These are phyloP conservation scores for Gelatoporia subvermispora DNA, from an alignment of 768 basidiomycete genomes.

Conservation along the genomic window DNA sequence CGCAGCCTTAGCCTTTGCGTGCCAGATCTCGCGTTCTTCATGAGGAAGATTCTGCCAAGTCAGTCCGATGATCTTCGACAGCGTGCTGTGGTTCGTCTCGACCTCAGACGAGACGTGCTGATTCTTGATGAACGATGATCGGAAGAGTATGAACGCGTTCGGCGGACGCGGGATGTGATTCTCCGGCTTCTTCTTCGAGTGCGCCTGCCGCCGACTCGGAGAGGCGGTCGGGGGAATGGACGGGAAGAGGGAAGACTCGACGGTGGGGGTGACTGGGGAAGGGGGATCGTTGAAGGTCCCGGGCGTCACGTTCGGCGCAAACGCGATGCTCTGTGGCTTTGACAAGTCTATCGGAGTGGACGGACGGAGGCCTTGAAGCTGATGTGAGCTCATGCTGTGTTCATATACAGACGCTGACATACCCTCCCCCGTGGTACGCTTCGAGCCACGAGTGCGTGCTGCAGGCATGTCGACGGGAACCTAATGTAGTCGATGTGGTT, in stretches of 20 bases:
- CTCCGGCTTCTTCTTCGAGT: slow-evolving; percentile 66
- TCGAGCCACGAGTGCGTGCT: slow-evolving; percentile 13
- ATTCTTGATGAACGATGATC: slow-evolving; percentile 75
- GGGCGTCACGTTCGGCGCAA: slow-evolving; percentile 55
- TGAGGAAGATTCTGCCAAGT: slow-evolving; percentile 78
- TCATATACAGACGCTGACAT: not conserved
- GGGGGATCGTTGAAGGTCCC: slow-evolving; percentile 50
- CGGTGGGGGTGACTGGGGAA: slow-evolving; percentile 29
- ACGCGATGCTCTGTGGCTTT: slow-evolving; percentile 40
- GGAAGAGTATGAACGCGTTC: slow-evolving; percentile 85
- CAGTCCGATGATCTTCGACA: slow-evolving; percentile 81
- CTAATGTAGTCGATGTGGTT: not conserved
- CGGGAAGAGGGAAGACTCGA: slow-evolving; percentile 56
- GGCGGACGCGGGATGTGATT: slow-evolving; percentile 81
- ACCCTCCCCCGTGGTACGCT: slow-evolving; percentile 15
- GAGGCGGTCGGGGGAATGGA: slow-evolving; percentile 16
- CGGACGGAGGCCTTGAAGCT: slow-evolving; percentile 26
- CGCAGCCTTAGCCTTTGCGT: slow-evolving; percentile 66
- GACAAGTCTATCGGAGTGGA: slow-evolving; percentile 9
- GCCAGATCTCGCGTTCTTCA: slow-evolving; percentile 75
- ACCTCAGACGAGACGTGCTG: slow-evolving; percentile 73
- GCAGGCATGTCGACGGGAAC: slow-evolving; percentile 15
- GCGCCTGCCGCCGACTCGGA: slow-evolving; percentile 28
- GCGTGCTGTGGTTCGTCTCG: slow-evolving; percentile 78
- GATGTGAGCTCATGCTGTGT: too few relatives aligned